phyloP scores from a whole-genome alignment of 345 rosid genomes.

The Leavenworthia alabamica region DNA sequence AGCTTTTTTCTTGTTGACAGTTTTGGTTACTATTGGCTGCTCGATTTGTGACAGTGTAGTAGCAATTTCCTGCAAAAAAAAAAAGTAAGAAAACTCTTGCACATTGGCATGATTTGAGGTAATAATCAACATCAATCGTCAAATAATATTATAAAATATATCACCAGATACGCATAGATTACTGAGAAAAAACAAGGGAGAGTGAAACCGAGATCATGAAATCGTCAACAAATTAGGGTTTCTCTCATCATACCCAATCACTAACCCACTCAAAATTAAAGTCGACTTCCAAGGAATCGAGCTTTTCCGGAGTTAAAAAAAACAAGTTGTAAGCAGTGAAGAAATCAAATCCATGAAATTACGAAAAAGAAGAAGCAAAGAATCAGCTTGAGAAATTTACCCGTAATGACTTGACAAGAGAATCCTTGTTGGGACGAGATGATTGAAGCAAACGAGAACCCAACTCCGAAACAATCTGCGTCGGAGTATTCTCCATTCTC shows the following conservation, averaged over 20 bases:
- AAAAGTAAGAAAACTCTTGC: background rate
- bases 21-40: conserved; percentile 43
- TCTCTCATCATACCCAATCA: background rate
- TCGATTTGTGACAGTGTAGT: conserved; percentile 55
- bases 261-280: background rate
- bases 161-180: background rate
- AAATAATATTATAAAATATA: background rate
- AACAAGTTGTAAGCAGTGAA: background rate
- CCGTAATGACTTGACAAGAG: conserved; percentile 58
- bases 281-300: background rate
- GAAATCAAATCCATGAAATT: background rate
- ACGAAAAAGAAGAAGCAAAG: background rate
- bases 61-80: conserved; percentile 55
- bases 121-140: background rate
- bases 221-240: background rate
- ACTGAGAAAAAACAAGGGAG: background rate
- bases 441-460: conserved; percentile 50
- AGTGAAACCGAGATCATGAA: background rate
- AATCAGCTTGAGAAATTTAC: conserved; percentile 31
- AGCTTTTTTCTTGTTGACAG: conserved; percentile 32
- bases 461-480: conserved; percentile 45
- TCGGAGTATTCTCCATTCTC: conserved; percentile 44
- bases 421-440: conserved; percentile 60
- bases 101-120: background rate
- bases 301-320: background rate